Evolutionary conservation across 495 filamentous ascomycete genomes (phyloP).

Genomic region (Haplographium delicatum): DNA sequence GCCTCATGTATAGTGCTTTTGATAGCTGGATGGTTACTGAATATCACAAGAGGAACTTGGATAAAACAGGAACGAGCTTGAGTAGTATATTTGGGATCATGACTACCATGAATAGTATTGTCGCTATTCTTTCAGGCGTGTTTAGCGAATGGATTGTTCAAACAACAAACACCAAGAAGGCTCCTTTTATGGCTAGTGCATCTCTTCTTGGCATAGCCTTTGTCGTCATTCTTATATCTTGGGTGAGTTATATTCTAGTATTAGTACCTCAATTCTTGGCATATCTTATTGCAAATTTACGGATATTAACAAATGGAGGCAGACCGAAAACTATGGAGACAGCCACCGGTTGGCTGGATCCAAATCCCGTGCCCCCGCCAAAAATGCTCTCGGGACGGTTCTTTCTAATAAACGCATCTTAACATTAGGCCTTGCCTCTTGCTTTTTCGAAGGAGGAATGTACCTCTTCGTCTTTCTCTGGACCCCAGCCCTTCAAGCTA

Average conservation of each 20-base stretch:
- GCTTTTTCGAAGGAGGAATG: conserved; percentile 52
- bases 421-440: conserved; percentile 42
- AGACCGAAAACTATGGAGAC: conserved; percentile 47
- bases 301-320: neutral
- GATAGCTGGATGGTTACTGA: conserved; percentile 58
- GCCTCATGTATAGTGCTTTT: conserved; percentile 50
- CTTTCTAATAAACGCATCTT: conserved; percentile 35
- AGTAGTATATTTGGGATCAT: conserved; percentile 46
- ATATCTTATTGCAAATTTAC: neutral
- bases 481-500: conserved; percentile 39
- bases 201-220: conserved; percentile 36
- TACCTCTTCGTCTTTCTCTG: conserved; percentile 56
- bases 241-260: too few species aligned
- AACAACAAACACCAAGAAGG: conserved; percentile 40
- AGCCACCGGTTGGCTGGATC: conserved; percentile 10
- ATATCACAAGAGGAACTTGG: conserved; percentile 34
- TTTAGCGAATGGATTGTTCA: conserved; percentile 36
- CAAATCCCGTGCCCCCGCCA: conserved; percentile 2
- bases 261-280: neutral
- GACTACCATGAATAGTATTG: conserved; percentile 46
- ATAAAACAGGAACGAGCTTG: conserved; percentile 32
- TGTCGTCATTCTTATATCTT: conserved; percentile 38
- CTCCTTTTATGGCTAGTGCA: conserved; percentile 43
- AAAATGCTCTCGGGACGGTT: conserved; percentile 12
- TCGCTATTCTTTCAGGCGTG: conserved; percentile 45